These are phyloP conservation scores for Aspergillus pseudoterreus DNA, from an alignment of 2,329 filamentous ascomycete species.

Conservation along the genomic window DNA sequence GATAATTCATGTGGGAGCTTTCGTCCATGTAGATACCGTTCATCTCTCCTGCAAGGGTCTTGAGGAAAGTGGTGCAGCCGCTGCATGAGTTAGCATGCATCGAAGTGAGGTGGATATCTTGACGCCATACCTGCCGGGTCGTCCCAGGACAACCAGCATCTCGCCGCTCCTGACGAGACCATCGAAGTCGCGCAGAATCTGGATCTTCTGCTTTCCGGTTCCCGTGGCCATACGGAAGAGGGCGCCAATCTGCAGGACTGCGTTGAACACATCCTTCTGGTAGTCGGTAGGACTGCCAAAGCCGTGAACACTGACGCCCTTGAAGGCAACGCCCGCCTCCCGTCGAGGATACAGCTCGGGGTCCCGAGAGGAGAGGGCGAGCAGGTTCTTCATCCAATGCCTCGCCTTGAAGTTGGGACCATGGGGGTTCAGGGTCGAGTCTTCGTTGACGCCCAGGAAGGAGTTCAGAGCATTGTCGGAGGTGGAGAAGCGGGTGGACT, in stretches of 20 bases:
- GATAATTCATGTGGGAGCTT: conserved; percentile 74
- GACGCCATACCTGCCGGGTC: conserved; percentile 35
- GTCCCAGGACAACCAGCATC: conserved; percentile 56
- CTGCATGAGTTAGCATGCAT: conserved; percentile 15
- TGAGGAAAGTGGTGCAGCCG: conserved; percentile 78
- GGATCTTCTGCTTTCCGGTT: conserved; percentile 46
- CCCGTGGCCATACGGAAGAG: conserved; percentile 31
- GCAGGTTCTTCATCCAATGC: conserved; percentile 46
- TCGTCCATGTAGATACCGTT: conserved; percentile 74
- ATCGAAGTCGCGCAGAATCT: conserved; percentile 63
- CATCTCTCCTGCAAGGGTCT: conserved; percentile 78
- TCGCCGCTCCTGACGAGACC: conserved; percentile 58
- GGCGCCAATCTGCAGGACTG: conserved; percentile 32
- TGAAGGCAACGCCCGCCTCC: conserved; percentile 62
- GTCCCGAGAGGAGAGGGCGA: conserved; percentile 46
- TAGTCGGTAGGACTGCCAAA: conserved; percentile 67
- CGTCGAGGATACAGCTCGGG: conserved; percentile 52
- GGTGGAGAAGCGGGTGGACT: conserved; percentile 30
- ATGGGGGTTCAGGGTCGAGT: conserved; percentile 42
- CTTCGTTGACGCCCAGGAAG: conserved; percentile 31
- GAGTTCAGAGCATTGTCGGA: conserved; percentile 28
- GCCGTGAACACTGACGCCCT: conserved; percentile 65
- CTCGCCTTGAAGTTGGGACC: conserved; percentile 44
- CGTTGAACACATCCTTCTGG: conserved; percentile 48
- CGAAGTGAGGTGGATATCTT: neutral